A percentile compares a stretch with the other conserved stretches of the same genome.
Conservation (phyloP, 2,329 filamentous ascomycete species). For the Penicillium sp. region DNA sequence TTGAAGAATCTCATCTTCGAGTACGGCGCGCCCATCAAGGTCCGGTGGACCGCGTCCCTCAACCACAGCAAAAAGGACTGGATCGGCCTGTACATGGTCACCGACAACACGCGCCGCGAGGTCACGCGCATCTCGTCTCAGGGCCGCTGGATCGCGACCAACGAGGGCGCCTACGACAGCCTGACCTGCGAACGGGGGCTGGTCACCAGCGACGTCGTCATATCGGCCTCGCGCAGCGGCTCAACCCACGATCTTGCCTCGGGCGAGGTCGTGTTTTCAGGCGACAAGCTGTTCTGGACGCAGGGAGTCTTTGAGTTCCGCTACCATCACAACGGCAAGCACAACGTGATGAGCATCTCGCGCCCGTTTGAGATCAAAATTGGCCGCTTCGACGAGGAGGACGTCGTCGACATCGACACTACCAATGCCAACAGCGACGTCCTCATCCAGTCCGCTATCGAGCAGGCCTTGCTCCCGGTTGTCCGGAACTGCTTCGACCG, state of each 20-base stretch:
- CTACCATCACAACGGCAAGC: constrained; percentile 89
- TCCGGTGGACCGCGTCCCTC: constrained; percentile 83
- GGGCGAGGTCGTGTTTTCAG: constrained; percentile 81
- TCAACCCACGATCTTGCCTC: constrained; percentile 58
- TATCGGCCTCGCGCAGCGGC: constrained; percentile 44
- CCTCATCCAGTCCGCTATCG: constrained; percentile 59
- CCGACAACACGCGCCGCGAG: constrained; percentile 84
- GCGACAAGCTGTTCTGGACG: constrained; percentile 96
- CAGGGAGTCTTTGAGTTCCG: constrained; percentile 95
- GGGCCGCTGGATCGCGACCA: constrained; percentile 84
- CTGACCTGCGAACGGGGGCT: constrained; percentile 73
- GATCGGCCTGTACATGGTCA: constrained; percentile 94
- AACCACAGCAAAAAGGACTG: constrained; percentile 90
- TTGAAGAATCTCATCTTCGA: constrained; percentile 76
- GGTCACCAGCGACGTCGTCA: constrained; percentile 61
- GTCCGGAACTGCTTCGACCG: constrained; percentile 90
- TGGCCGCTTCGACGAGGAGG: constrained; percentile 72
- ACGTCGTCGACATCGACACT: constrained; percentile 57
- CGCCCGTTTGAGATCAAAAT: constrained; percentile 90
- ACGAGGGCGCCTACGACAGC: constrained; percentile 70
- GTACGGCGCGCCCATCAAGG: constrained; percentile 84
- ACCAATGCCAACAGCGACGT: constrained; percentile 45
- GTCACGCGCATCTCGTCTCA: constrained; percentile 78
- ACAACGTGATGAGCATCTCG: constrained; percentile 91
- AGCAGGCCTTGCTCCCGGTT: constrained; percentile 72